phyloP scores from a whole-genome alignment of 768 basidiomycete genomes.

The Kondoa malvinella region DNA sequence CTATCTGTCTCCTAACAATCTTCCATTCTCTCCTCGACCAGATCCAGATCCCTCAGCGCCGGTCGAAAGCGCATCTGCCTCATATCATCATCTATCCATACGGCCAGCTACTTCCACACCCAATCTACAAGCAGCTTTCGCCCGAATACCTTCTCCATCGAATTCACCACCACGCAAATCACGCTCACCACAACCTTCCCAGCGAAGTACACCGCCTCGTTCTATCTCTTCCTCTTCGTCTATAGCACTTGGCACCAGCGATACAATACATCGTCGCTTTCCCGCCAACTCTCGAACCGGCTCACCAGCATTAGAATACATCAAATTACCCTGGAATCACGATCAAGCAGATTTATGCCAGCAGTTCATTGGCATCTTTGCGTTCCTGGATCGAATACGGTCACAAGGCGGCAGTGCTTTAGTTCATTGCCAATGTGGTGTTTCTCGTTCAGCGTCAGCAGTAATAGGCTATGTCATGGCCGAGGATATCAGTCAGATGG shows the following conservation, averaged over 20 bases:
- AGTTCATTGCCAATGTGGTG: slow-evolving; percentile 63
- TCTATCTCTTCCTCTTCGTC: background rate
- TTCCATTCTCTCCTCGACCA: background rate
- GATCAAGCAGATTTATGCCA: slow-evolving; percentile 77
- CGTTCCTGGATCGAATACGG: slow-evolving; percentile 60
- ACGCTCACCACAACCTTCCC: background rate
- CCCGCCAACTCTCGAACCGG: slow-evolving; percentile 31
- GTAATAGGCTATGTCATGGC: slow-evolving; percentile 82
- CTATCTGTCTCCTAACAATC: background rate
- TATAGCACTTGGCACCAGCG: slow-evolving; percentile 3
- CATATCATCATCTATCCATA: slow-evolving; percentile 37
- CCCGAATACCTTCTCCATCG: slow-evolving; percentile 7
- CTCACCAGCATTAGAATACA: slow-evolving; percentile 65
- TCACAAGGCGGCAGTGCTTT: slow-evolving; percentile 44
- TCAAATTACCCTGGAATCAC: slow-evolving; percentile 81
- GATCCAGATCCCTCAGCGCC: background rate
- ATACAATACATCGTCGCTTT: slow-evolving; percentile 16
- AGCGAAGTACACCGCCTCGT: background rate
- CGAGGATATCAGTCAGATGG: slow-evolving; percentile 30
- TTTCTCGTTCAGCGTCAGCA: slow-evolving; percentile 76
- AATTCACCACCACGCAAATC: background rate
- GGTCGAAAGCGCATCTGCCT: background rate
- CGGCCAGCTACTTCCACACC: slow-evolving; percentile 55
- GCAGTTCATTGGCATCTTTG: slow-evolving; percentile 59
- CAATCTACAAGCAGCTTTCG: slow-evolving; percentile 35